phyloP scores from a whole-genome alignment of 768 basidiomycete species.

The Exsudoporus frostii region DNA sequence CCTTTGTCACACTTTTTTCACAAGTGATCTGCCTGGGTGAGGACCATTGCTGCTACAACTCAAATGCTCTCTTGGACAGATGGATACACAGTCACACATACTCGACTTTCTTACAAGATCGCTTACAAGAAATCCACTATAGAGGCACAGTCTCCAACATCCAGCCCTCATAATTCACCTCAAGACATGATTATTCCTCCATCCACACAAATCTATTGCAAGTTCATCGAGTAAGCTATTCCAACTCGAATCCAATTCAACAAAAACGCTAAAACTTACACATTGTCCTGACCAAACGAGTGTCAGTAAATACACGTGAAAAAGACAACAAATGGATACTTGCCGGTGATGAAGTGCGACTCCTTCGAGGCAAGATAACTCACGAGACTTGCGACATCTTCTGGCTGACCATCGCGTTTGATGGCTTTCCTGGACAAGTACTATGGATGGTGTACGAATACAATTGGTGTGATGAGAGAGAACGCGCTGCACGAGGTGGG shows the following conservation, averaged over 20 bases:
- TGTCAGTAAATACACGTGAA: neutral
- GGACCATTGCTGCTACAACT: neutral
- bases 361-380: slow-evolving; percentile 37
- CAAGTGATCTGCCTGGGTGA: neutral
- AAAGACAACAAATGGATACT: neutral
- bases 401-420: slow-evolving; percentile 23
- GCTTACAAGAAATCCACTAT: neutral
- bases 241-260: neutral
- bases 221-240: neutral
- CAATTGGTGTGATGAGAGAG: neutral
- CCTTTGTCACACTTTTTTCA: neutral
- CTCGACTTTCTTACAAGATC: neutral
- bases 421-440: neutral
- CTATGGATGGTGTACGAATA: neutral
- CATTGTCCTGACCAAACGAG: slow-evolving; percentile 19
- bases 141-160: neutral
- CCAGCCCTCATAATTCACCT: neutral
- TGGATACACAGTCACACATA: neutral
- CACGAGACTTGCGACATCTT: slow-evolving; percentile 35
- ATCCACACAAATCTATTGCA: slow-evolving; percentile 17
- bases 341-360: slow-evolving; percentile 37
- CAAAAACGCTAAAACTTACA: slow-evolving; percentile 9
- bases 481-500: neutral
- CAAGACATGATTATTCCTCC: slow-evolving; percentile 14
- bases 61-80: neutral